Conservation (phyloP, 2,329 filamentous ascomycete genomes). For the Xylaria sp. region DNA sequence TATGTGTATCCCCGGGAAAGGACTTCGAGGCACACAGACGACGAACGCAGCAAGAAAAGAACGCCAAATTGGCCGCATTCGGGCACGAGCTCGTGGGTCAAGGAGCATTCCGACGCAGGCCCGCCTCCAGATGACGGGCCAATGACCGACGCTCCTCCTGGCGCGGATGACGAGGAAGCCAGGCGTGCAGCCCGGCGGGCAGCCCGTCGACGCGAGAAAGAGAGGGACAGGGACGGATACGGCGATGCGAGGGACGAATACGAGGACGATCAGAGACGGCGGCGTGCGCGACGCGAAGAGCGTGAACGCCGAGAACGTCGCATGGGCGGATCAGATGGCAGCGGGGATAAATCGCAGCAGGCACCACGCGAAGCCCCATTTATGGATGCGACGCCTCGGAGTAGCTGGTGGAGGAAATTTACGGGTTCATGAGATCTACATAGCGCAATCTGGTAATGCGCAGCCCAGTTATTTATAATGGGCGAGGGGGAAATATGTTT, state of each 20-base stretch:
- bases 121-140: slow-evolving; percentile 63
- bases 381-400: slow-evolving; percentile 61
- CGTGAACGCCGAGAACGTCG: slow-evolving; percentile 53
- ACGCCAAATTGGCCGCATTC: slow-evolving; percentile 68
- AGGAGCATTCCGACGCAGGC: slow-evolving; percentile 71
- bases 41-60: slow-evolving; percentile 47
- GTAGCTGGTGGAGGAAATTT: slow-evolving; percentile 70
- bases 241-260: slow-evolving; percentile 54
- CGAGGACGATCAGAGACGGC: slow-evolving; percentile 57
- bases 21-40: slow-evolving; percentile 52
- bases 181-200: slow-evolving; percentile 63
- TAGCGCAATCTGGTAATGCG: background rate
- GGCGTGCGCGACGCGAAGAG: slow-evolving; percentile 59
- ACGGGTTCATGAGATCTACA: slow-evolving; percentile 50
- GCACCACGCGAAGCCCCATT: slow-evolving; percentile 55
- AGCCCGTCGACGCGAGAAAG: slow-evolving; percentile 54
- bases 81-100: slow-evolving; percentile 73
- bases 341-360: slow-evolving; percentile 53
- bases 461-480: slow-evolving; percentile 1
- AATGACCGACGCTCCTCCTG: slow-evolving; percentile 51
- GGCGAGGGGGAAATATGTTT: slow-evolving; percentile 6
- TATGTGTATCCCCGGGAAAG: slow-evolving; percentile 57
- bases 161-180: slow-evolving; percentile 60
- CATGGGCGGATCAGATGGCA: slow-evolving; percentile 49
- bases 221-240: slow-evolving; percentile 15